A percentile compares a stretch with the other conserved stretches of the same genome.
Conservation (phyloP, 2,329 filamentous ascomycete species). For the Boeremia lycopersici region DNA sequence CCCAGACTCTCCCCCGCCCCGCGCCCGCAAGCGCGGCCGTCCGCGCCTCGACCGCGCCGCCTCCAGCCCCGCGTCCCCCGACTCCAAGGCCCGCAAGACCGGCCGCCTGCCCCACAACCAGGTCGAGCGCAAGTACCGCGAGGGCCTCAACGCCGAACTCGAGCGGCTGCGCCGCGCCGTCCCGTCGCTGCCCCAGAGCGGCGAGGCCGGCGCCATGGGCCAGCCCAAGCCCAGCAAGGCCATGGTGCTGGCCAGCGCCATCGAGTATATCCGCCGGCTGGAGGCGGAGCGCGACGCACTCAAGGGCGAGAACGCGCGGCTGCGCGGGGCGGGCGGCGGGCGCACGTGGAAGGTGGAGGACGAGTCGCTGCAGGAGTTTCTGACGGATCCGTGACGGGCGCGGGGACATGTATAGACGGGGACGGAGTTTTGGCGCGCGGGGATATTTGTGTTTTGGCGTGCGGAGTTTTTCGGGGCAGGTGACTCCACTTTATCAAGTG, state of each 20-base stretch:
- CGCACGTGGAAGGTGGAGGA: conserved; percentile 15
- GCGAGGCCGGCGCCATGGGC: conserved; percentile 31
- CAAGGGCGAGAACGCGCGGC: conserved; percentile 33
- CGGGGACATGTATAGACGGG: background rate
- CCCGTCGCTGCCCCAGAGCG: conserved; percentile 39
- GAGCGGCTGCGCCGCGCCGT: conserved; percentile 37
- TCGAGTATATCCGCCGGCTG: conserved; percentile 41
- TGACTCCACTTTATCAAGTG: conserved; percentile 15
- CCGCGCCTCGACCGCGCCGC: conserved; percentile 37
- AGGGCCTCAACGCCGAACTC: conserved; percentile 40
- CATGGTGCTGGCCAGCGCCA: conserved; percentile 39
- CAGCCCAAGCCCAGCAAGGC: conserved; percentile 43
- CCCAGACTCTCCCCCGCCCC: conserved; percentile 29
- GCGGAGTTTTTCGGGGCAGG: background rate
- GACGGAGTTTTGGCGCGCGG: background rate
- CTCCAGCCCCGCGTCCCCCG: conserved; percentile 23
- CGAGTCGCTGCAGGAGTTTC: conserved; percentile 17
- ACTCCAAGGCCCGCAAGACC: conserved; percentile 25
- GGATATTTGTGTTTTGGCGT: background rate
- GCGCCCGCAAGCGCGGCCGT: conserved; percentile 40
- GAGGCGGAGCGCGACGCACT: conserved; percentile 38
- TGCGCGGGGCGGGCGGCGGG: conserved; percentile 21
- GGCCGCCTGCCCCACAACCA: conserved; percentile 45
- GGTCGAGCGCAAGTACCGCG: conserved; percentile 35
- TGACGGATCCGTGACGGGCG: conserved; percentile 6